These are phyloP conservation scores for Sarocladiaceae sp. DNA, from an alignment of 2,329 filamentous ascomycete genomes.

Conservation along the genomic window DNA sequence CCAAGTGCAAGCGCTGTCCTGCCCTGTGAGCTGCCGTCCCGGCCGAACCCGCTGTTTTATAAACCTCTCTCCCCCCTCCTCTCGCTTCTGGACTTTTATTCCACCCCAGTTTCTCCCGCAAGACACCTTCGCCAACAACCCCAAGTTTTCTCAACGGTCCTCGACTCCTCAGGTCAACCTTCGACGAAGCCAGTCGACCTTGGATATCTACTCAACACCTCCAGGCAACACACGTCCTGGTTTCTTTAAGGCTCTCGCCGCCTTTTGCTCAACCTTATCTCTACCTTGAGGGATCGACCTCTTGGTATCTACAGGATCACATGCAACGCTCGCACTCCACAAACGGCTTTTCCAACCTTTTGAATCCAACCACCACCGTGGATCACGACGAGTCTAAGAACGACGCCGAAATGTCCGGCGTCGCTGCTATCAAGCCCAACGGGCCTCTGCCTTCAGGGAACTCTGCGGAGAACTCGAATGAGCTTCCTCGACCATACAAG, in stretches of 20 bases:
- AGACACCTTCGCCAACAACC: background rate
- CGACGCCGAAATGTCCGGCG: conserved; percentile 44
- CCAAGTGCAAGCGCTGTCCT: conserved; percentile 6
- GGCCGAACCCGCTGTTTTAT: conserved; percentile 10
- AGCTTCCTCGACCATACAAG: conserved; percentile 95
- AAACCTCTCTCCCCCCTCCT: conserved; percentile 9
- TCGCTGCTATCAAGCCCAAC: conserved; percentile 55
- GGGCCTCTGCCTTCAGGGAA: conserved; percentile 50
- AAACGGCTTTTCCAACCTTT: conserved; percentile 69
- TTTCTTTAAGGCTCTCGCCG: background rate
- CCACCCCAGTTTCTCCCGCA: conserved; percentile 7
- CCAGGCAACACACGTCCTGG: conserved; percentile 2
- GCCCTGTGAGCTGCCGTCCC: conserved; percentile 8
- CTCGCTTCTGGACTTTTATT: conserved; percentile 6
- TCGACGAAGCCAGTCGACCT: background rate
- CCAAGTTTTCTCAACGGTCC: too few relatives aligned
- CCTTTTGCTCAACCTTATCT: background rate
- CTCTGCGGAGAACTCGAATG: conserved; percentile 47
- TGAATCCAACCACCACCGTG: conserved; percentile 47
- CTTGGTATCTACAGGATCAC: conserved; percentile 37
- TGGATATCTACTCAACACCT: conserved; percentile 3
- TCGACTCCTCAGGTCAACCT: too few relatives aligned
- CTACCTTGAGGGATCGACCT: conserved; percentile 7
- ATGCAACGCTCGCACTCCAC: conserved; percentile 71
- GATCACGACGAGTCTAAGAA: conserved; percentile 22